Base-by-base conservation (phyloP, 495 filamentous ascomycete genomes). In the Aspergillus baeticus region DNA sequence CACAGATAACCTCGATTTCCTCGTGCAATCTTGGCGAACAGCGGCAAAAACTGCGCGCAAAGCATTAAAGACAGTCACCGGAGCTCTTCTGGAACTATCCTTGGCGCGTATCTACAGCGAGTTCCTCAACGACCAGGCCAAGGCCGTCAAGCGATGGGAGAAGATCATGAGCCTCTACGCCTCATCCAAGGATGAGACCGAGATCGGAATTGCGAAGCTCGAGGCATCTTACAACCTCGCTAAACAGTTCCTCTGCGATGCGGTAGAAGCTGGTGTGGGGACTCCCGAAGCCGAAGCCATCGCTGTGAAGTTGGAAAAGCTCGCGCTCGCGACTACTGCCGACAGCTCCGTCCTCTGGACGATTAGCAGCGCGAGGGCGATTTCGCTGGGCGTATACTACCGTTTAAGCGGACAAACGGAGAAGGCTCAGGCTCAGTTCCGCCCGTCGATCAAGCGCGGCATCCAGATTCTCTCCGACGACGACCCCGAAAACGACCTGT, bases 61-160 rank as follows among this genome's bases (percentile, higher is more conserved):
- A 18, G 43, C 26, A 1, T 35, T 22, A 23, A 44, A 41, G 15
- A 54, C 51, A 5, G 29, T 60, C n/a, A 37, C 33, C 6, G 43
- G 51, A 2, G 45, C 51, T 4, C 23, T 35, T 3, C 18, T 55
- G 31, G 57, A 60, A 13, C 11, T 60, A 44, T 17, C 43, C 10
- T 31, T 55, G 2, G 57, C 57, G 2, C 35, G 46, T 2, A 60
- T 55, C 43, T 60, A 60, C 51, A 45, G 23, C 26, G 51, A 55
- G 36, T 60, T 45, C n/a, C 20, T 49, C 1, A 10, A 48, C n/a
- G 56, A 59, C 33, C 34, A 50, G 26, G 10, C 20, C 3, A 38
- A 51, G 37, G 51, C 57, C 3, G 37, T 44, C 11, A 50, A 36
- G 23, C 36, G 45, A n/a, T 51, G 43, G 51, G 57, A 60, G 29